Evolutionary conservation across 2,329 filamentous ascomycete genomes (phyloP).

Genomic region (Gaeumannomyces tritici): DNA sequence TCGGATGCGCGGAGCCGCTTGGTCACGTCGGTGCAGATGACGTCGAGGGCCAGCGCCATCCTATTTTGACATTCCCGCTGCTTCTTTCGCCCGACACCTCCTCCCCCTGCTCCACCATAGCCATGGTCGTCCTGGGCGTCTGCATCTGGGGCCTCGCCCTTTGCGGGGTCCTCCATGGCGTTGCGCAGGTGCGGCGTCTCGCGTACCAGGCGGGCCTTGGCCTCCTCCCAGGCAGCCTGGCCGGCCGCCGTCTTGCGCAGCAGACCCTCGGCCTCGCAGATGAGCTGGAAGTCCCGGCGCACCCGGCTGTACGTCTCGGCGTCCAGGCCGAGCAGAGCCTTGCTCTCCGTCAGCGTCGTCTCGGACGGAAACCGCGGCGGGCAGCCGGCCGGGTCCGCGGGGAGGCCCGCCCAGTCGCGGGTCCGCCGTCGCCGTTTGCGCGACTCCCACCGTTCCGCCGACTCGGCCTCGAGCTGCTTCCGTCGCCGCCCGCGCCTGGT

Average conservation of each 20-base stretch:
- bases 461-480: slow-evolving; percentile 46
- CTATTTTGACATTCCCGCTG: slow-evolving; percentile 40
- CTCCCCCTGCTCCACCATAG: background rate
- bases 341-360: slow-evolving; percentile 72
- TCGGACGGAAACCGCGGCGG: slow-evolving; percentile 72
- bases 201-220: slow-evolving; percentile 57
- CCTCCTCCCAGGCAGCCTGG: slow-evolving; percentile 61
- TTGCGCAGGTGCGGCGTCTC: slow-evolving; percentile 54
- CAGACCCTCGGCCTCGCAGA: slow-evolving; percentile 59
- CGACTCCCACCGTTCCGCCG: slow-evolving; percentile 50
- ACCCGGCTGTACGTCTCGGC: slow-evolving; percentile 53
- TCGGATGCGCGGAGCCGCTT: slow-evolving; percentile 54
- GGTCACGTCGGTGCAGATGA: slow-evolving; percentile 73
- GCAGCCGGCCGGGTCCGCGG: slow-evolving; percentile 52
- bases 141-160: slow-evolving; percentile 24
- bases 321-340: slow-evolving; percentile 57
- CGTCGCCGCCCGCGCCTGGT: slow-evolving; percentile 39
- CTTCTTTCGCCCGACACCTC: background rate
- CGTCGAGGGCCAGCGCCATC: slow-evolving; percentile 57
- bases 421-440: slow-evolving; percentile 61
- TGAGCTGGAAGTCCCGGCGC: slow-evolving; percentile 56
- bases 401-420: slow-evolving; percentile 56
- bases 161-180: slow-evolving; percentile 45
- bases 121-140: background rate
- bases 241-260: slow-evolving; percentile 69